These are phyloP conservation scores for Nothomitra cinnamomea DNA, from an alignment of 2,329 filamentous ascomycete genomes.

Conservation along the genomic window DNA sequence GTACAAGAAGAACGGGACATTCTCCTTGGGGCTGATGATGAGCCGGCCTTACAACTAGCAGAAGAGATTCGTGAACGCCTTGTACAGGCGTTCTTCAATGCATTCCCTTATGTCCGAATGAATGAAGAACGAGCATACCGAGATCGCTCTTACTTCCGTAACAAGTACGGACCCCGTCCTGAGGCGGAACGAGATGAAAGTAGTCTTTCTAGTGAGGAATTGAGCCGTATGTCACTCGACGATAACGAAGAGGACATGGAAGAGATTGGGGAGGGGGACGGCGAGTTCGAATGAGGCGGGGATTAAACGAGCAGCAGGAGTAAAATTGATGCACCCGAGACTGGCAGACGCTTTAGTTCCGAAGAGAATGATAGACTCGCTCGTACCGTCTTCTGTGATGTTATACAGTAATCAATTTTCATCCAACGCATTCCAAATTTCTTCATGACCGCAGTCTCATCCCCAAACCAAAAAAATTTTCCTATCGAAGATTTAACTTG, in stretches of 20 bases:
- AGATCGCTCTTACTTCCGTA: constrained; percentile 2
- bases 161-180: not conserved
- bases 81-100: not conserved
- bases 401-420: too few species aligned
- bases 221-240: not conserved
- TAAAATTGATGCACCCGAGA: too few species aligned
- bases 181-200: not conserved
- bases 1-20: not conserved
- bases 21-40: constrained; percentile 1
- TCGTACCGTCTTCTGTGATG: too few species aligned
- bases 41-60: not conserved
- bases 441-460: too few species aligned
- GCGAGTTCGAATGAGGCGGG: not conserved
- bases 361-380: too few species aligned
- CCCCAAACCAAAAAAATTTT: too few species aligned
- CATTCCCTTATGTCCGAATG: not conserved
- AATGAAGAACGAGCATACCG: constrained; percentile 2
- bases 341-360: too few species aligned
- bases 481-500: too few species aligned
- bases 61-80: constrained; percentile 2
- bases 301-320: not conserved
- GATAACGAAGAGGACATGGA: not conserved
- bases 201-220: not conserved
- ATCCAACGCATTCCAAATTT: too few species aligned
- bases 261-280: not conserved